Evolutionary conservation across 352 stramenopile genomes (phyloP).

Genomic region (Phytopythium sindhum): DNA sequence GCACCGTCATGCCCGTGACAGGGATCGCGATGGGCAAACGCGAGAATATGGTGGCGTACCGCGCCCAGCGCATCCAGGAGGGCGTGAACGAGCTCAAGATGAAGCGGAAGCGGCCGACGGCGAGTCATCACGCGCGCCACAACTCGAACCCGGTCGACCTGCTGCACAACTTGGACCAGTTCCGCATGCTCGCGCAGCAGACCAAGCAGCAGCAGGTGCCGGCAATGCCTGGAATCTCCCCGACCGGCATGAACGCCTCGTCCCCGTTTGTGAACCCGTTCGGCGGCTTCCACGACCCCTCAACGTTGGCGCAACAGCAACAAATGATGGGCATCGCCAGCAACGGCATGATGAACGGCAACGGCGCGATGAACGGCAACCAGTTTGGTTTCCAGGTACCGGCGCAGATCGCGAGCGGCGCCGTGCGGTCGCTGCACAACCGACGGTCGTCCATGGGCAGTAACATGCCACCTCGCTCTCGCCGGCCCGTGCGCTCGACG

Average conservation of each 20-base stretch:
- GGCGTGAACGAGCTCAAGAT: slow-evolving; percentile 73
- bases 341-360: slow-evolving; percentile 6
- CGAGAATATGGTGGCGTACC: slow-evolving; percentile 36
- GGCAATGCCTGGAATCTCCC: neutral
- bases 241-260: neutral
- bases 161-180: slow-evolving; percentile 74
- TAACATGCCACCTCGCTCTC: slow-evolving; percentile 28
- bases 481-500: slow-evolving; percentile 48
- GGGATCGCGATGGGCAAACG: slow-evolving; percentile 8
- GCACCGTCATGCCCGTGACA: neutral
- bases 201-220: slow-evolving; percentile 50
- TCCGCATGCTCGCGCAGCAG: slow-evolving; percentile 60
- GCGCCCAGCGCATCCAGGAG: slow-evolving; percentile 60
- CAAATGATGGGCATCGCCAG: slow-evolving; percentile 7
- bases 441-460: slow-evolving; percentile 50
- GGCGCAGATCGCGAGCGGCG: slow-evolving; percentile 50
- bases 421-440: slow-evolving; percentile 49
- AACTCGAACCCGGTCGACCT: slow-evolving; percentile 79
- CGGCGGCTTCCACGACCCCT: slow-evolving; percentile 26
- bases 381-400: slow-evolving; percentile 55
- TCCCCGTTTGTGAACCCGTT: slow-evolving; percentile 31
- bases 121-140: slow-evolving; percentile 46
- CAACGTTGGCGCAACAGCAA: slow-evolving; percentile 24
- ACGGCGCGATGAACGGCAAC: slow-evolving; percentile 6
- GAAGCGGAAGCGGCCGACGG: slow-evolving; percentile 67